These are phyloP conservation scores for Digitaria exilis DNA, from an alignment of 202 grass and related monocot species.

Conservation along the genomic window DNA sequence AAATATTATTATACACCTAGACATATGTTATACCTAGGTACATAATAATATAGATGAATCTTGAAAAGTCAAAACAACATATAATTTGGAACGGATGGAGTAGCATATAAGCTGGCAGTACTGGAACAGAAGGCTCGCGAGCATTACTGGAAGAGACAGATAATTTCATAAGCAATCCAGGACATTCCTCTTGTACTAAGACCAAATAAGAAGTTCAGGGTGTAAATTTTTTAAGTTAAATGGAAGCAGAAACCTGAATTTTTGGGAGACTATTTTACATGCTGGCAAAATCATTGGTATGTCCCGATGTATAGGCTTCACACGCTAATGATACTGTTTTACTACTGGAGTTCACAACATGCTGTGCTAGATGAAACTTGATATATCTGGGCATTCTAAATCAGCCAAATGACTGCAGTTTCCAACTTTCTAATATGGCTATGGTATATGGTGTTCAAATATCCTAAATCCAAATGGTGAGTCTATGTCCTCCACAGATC, in stretches of 20 bases:
- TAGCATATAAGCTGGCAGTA: not conserved
- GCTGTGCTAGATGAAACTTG: not conserved
- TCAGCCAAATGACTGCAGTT: not conserved
- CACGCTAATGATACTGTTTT: not conserved
- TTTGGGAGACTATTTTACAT: not conserved
- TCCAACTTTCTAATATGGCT: not conserved
- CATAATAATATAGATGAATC: too few species aligned
- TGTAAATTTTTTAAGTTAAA: conserved; percentile 13
- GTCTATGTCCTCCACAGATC: not conserved
- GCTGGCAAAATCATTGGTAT: not conserved
- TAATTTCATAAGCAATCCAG: not conserved
- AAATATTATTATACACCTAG: too few species aligned
- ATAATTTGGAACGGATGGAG: too few species aligned
- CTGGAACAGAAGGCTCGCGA: not conserved
- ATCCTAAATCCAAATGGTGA: not conserved
- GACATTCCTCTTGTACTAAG: not conserved
- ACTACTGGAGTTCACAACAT: not conserved
- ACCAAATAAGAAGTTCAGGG: not conserved
- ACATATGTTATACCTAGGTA: too few species aligned
- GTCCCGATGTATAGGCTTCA: not conserved
- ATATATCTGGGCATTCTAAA: not conserved
- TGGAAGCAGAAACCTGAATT: not conserved
- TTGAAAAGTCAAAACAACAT: too few species aligned
- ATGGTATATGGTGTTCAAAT: not conserved
- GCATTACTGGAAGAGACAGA: not conserved